phyloP scores from a whole-genome alignment of 1,284 basidiomycete genomes.

The Entoloma clypeatum region DNA sequence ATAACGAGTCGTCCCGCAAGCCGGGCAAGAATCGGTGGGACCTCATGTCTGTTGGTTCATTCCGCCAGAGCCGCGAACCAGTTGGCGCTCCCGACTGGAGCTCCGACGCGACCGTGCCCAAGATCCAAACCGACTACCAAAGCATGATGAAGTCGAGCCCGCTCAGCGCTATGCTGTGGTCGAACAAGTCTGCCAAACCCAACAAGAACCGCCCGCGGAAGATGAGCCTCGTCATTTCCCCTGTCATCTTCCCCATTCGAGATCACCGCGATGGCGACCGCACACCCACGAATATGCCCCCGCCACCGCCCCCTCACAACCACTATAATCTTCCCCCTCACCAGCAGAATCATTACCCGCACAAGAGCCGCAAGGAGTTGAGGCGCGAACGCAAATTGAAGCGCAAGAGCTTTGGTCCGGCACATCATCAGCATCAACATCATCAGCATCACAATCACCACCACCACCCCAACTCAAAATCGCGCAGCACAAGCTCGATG shows the following conservation, averaged over 20 bases:
- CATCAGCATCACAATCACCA: slow-evolving; percentile 45
- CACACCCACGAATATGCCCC: slow-evolving; percentile 41
- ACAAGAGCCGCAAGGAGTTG: slow-evolving; percentile 53
- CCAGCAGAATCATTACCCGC: slow-evolving; percentile 33
- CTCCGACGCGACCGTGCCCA: slow-evolving; percentile 29
- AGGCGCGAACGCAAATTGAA: slow-evolving; percentile 62
- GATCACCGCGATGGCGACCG: slow-evolving; percentile 58
- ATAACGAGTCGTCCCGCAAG: slow-evolving; percentile 26
- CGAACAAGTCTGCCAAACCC: slow-evolving; percentile 34
- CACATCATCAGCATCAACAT: slow-evolving; percentile 34
- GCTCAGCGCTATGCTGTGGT: slow-evolving; percentile 55
- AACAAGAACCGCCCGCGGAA: slow-evolving; percentile 23
- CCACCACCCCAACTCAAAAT: slow-evolving; percentile 70
- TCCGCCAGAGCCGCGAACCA: slow-evolving; percentile 59
- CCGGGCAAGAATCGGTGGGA: slow-evolving; percentile 60
- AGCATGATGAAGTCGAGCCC: slow-evolving; percentile 53
- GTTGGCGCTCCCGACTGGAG: slow-evolving; percentile 36
- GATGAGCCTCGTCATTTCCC: slow-evolving; percentile 42
- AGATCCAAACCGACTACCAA: slow-evolving; percentile 29
- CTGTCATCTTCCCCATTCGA: slow-evolving; percentile 50
- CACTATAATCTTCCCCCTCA: no score
- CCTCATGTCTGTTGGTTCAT: slow-evolving; percentile 66
- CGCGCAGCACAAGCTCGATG: slow-evolving; percentile 51
- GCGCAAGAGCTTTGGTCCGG: slow-evolving; percentile 47
- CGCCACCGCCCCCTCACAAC: slow-evolving; percentile 24